Percentiles rank a stretch among this genome's conserved stretches.
Evolutionary conservation across 371 early-diverging fungal genomes (phyloP).

Genomic region (Apophysomyces variabilis): DNA sequence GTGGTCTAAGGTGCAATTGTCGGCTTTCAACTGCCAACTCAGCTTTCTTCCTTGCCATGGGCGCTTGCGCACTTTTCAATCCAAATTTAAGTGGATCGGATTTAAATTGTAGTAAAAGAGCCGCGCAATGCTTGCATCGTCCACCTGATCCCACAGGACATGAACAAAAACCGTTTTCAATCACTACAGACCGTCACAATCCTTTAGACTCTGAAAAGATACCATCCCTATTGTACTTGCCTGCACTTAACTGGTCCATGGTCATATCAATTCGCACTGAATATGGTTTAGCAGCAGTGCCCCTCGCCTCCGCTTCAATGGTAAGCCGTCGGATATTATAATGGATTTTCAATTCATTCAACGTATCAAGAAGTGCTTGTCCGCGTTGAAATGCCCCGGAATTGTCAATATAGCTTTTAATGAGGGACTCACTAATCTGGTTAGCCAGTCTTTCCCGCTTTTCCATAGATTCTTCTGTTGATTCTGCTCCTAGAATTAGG

Average conservation of each 20-base stretch:
- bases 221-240: conserved; percentile 2
- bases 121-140: conserved; percentile 27
- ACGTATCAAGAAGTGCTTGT: conserved; percentile 16
- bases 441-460: neutral
- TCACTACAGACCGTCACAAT: conserved; percentile 2
- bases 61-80: no score
- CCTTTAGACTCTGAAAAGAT: neutral
- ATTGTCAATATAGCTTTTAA: conserved; percentile 20
- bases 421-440: neutral
- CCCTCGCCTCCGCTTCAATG: conserved; percentile 15
- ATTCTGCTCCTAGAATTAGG: neutral
- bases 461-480: neutral
- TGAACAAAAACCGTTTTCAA: conserved; percentile 18
- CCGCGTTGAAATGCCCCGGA: conserved; percentile 19
- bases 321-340: conserved; percentile 14
- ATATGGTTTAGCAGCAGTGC: conserved; percentile 20
- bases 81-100: conserved; percentile 17
- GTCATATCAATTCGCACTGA: neutral
- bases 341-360: conserved; percentile 6
- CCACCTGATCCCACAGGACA: conserved; percentile 28
- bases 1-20: no score
- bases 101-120: conserved; percentile 20
- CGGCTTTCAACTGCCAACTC: no score
- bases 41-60: no score
- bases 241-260: neutral